These are phyloP conservation scores for Celoporthe dispersa DNA, from an alignment of 2,329 filamentous ascomycete genomes.

Conservation along the genomic window DNA sequence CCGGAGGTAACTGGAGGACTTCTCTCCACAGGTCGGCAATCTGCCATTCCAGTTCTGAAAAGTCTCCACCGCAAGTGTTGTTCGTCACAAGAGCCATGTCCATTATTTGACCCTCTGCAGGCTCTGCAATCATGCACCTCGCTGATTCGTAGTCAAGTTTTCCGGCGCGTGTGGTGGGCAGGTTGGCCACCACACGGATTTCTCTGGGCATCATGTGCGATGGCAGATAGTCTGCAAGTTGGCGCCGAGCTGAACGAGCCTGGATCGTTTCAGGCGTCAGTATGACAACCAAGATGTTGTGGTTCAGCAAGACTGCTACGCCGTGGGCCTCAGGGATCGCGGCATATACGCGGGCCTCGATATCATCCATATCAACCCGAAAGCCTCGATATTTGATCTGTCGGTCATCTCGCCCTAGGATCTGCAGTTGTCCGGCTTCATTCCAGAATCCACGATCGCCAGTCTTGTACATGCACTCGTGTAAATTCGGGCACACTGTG, in stretches of 20 bases:
- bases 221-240: neutral
- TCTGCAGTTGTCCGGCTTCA: neutral
- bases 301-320: neutral
- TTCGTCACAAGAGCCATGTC: neutral
- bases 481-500: neutral
- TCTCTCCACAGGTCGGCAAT: neutral
- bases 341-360: neutral
- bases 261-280: neutral
- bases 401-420: neutral
- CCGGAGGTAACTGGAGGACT: neutral
- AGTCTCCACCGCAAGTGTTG: neutral
- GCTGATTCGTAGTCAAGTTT: neutral
- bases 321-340: neutral
- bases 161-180: neutral
- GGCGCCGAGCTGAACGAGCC: neutral
- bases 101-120: neutral
- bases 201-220: neutral
- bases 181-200: neutral
- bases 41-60: neutral
- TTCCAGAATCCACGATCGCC: neutral
- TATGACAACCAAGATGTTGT: neutral
- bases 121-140: neutral
- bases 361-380: neutral
- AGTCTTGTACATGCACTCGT: neutral
- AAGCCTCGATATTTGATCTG: neutral